Evolutionary conservation across 768 basidiomycete genomes (phyloP), one percentile per base, ranked within the genome.

Genomic region (Hericium coralloides): DNA sequence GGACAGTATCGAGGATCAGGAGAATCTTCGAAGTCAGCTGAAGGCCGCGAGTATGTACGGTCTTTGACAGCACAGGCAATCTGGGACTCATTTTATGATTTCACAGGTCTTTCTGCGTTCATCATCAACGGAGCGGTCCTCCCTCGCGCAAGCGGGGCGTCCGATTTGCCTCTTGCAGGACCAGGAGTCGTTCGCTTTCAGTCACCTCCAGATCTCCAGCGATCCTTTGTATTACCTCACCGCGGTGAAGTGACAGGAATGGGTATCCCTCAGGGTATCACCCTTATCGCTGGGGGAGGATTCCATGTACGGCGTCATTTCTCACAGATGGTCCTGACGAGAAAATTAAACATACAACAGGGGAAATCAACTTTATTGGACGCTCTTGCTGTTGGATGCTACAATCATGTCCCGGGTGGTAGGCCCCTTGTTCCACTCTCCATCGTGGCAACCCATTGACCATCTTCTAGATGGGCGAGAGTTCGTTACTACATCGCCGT

Each of bases 301-400:
- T 60, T 63, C 39, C 59, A 63, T 25, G 56, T 60, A 54, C 3
- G 59, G n/a, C 1, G 1, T 22, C 41, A 20, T 15, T 49, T 23
- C 12, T 43, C 10, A 17, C 4, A 4, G 9, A 25, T 20, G 43
- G 7, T 31, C 31, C 8, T 31, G 31, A 31, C 31, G 31, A 9
- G 31, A 31, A 25, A 23, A 36, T 50, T 3, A 10, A 17, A 23
- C 37, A 18, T 25, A 15, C 23, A 22, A 4, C 50, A 58, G 55
- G 62, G 62, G 2, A 63, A 63, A 18, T 63, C 59, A 8, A 63
- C 59, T 14, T 53, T 63, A 14, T 47, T 63, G 17, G 59, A 60
- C 25, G 62, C 59, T 2, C 52, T 63, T 12, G 59, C 62, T 37
- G 49, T 51, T 10, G 61, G 59, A 31, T 63, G 62, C 36, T 60